phyloP scores from a whole-genome alignment of 306 rosid genomes.

The Alnus glutinosa region DNA sequence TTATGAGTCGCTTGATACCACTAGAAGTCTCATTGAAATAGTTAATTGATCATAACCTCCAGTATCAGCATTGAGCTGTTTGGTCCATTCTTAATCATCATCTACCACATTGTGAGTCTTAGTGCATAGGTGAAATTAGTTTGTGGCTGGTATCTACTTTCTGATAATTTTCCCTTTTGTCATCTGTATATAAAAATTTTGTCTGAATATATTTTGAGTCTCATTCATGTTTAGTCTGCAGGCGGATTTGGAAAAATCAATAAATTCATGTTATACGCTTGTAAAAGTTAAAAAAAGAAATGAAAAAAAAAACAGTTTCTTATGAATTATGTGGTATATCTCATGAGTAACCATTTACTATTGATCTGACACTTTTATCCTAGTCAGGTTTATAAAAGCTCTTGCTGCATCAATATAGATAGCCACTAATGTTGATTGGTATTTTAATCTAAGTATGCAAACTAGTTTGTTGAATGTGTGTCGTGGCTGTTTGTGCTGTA shows the following conservation, averaged over 20 bases:
- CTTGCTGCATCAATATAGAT: background rate
- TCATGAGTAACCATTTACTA: background rate
- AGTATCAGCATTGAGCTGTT: no score
- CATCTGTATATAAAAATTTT: background rate
- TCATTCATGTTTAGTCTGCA: background rate
- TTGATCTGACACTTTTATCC: background rate
- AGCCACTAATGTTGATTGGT: background rate
- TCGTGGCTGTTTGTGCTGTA: background rate
- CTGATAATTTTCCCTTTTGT: background rate
- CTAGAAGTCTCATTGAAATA: background rate
- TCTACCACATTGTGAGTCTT: background rate
- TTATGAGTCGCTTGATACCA: background rate
- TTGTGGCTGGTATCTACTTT: background rate
- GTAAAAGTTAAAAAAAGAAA: background rate
- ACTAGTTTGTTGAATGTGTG: background rate
- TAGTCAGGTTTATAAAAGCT: background rate
- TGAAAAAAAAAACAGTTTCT: background rate
- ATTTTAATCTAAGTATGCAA: background rate
- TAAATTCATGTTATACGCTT: background rate
- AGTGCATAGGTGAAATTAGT: background rate
- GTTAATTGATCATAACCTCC: background rate
- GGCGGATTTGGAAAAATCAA: background rate
- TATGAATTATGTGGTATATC: background rate
- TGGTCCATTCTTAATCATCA: background rate
- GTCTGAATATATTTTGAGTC: background rate